phyloP scores from a whole-genome alignment of 2,329 filamentous ascomycete genomes.

The Lomentospora prolificans region DNA sequence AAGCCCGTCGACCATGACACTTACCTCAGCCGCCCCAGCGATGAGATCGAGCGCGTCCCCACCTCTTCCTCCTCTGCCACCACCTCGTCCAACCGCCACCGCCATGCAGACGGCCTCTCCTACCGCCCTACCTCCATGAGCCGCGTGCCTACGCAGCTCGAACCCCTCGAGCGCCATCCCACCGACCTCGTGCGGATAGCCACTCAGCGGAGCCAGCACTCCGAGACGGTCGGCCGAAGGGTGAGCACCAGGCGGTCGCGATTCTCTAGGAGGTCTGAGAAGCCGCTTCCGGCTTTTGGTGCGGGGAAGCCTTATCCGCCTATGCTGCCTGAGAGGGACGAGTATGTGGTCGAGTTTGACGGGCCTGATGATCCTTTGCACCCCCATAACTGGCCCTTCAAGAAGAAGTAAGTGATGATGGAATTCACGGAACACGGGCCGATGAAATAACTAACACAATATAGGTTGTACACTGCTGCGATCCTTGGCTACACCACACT shows the following conservation, averaged over 20 bases:
- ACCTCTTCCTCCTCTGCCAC: constrained; percentile 42
- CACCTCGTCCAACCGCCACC: constrained; percentile 34
- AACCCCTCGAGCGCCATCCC: constrained; percentile 55
- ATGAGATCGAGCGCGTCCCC: constrained; percentile 51
- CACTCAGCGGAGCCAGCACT: constrained; percentile 61
- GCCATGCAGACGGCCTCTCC: constrained; percentile 16
- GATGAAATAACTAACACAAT: constrained; percentile 16
- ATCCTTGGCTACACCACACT: constrained; percentile 68
- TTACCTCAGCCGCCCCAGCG: constrained; percentile 30
- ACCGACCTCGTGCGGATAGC: constrained; percentile 63
- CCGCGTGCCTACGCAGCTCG: constrained; percentile 52
- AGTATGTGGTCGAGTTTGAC: constrained; percentile 79
- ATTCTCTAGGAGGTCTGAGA: constrained; percentile 37
- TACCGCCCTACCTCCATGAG: constrained; percentile 40
- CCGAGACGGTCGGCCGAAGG: constrained; percentile 55
- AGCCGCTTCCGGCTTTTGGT: constrained; percentile 59
- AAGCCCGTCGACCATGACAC: constrained; percentile 1
- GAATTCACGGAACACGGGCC: not conserved
- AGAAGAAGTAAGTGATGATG: constrained; percentile 56
- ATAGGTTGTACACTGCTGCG: constrained; percentile 49
- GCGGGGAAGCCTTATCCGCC: constrained; percentile 68
- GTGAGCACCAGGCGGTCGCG: constrained; percentile 19
- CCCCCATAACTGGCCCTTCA: constrained; percentile 76
- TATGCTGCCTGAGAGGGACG: constrained; percentile 56
- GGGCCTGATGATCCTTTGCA: constrained; percentile 75